These are phyloP conservation scores for Backusella macrospora DNA, from an alignment of 192 early-diverging fungal species.

Conservation along the genomic window DNA sequence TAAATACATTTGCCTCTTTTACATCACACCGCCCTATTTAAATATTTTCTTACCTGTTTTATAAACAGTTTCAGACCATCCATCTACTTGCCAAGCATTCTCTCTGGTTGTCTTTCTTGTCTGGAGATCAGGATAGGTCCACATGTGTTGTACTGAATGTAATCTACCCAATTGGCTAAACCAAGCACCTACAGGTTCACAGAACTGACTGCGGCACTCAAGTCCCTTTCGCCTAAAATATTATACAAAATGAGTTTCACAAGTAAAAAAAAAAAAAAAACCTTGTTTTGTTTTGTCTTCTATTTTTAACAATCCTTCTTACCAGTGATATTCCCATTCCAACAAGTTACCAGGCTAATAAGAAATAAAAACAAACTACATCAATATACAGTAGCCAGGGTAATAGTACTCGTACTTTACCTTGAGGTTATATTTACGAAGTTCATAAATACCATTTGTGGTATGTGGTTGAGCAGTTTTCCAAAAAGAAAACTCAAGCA, in stretches of 20 bases:
- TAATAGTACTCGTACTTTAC: conserved; percentile 28
- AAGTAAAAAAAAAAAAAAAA: neutral
- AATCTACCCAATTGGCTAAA: conserved; percentile 89
- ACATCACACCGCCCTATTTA: neutral
- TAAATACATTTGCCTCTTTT: neutral
- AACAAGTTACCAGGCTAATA: conserved; percentile 81
- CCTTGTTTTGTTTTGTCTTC: neutral
- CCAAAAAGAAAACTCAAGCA: conserved; percentile 95
- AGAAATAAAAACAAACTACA: neutral
- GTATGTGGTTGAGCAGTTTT: conserved; percentile 73
- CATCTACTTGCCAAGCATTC: conserved; percentile 90
- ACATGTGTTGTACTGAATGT: conserved; percentile 91
- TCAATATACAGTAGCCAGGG: neutral
- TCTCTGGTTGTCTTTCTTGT: conserved; percentile 89
- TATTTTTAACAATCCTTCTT: conserved; percentile 13
- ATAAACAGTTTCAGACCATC: conserved; percentile 90
- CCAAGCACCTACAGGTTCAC: conserved; percentile 95
- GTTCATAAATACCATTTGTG: conserved; percentile 86
- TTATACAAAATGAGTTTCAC: neutral
- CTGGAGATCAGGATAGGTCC: conserved; percentile 64
- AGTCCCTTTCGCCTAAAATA: conserved; percentile 73
- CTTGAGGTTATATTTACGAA: conserved; percentile 85
- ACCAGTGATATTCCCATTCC: conserved; percentile 93
- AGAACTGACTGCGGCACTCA: conserved; percentile 84
- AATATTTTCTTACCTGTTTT: conserved; percentile 67